phyloP scores from a whole-genome alignment of 2,329 filamentous ascomycete genomes.

The Aspergillus terreus region DNA sequence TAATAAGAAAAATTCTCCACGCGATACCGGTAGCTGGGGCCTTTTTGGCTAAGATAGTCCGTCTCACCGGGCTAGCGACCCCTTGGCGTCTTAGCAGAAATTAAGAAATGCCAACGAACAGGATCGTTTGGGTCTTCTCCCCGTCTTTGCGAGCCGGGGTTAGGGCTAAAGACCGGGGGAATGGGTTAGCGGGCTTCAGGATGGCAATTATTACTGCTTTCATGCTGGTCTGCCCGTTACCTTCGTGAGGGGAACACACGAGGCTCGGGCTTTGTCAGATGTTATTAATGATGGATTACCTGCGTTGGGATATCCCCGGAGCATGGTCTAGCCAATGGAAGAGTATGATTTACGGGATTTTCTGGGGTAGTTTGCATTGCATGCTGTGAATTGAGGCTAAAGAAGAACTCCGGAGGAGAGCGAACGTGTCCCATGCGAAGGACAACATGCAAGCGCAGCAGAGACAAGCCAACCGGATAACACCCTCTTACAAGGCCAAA shows the following conservation, averaged over 20 bases:
- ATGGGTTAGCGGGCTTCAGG: background rate
- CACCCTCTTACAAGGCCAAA: conserved; percentile 2
- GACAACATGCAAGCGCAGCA: background rate
- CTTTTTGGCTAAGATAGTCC: background rate
- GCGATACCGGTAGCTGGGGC: background rate
- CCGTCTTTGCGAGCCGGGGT: background rate
- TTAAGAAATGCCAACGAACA: background rate
- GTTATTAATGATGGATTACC: background rate
- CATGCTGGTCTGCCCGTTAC: background rate
- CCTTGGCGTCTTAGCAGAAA: background rate
- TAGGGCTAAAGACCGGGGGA: background rate
- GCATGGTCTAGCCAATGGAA: background rate
- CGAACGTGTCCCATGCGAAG: background rate
- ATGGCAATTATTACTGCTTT: background rate
- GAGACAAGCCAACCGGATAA: background rate
- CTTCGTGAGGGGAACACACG: background rate
- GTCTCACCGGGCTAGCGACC: background rate
- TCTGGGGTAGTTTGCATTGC: background rate
- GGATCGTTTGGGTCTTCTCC: background rate
- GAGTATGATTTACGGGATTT: background rate
- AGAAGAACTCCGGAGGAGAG: background rate
- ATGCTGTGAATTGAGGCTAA: background rate
- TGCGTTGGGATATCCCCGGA: background rate
- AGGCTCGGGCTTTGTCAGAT: background rate
- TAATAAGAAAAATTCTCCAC: background rate